These are phyloP conservation scores for Nannochloropsis granulata DNA, from an alignment of 108 stramenopile species.

Conservation along the genomic window DNA sequence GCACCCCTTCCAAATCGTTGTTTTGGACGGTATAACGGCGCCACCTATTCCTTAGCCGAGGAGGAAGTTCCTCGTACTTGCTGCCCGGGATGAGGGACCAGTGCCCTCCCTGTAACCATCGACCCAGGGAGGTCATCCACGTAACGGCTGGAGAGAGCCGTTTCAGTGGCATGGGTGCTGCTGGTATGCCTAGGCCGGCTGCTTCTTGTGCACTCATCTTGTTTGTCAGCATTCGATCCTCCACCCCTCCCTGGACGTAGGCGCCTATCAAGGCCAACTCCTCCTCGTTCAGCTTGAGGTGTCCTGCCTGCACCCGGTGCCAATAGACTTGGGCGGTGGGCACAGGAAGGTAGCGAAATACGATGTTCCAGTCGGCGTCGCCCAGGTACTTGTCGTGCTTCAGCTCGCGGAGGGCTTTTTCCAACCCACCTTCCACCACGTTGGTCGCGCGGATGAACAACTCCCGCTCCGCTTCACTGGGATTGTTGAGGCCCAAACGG, in stretches of 20 bases:
- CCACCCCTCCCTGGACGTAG: not conserved
- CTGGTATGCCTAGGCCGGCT: not conserved
- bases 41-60: not conserved
- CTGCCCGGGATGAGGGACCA: not conserved
- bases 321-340: slow-evolving; percentile 15
- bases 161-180: not conserved
- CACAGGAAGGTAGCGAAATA: slow-evolving; percentile 23
- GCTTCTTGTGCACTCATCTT: not conserved
- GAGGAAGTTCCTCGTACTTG: not conserved
- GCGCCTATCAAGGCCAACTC: not conserved
- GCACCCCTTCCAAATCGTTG: not conserved
- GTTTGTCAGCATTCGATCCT: not conserved
- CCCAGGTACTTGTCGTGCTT: slow-evolving; percentile 18
- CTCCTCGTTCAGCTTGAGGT: not conserved
- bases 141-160: not conserved
- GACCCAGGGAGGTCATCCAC: not conserved
- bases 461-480: not conserved
- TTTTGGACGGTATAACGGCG: not conserved
- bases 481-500: not conserved
- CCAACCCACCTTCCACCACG: not conserved
- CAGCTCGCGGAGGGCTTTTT: not conserved
- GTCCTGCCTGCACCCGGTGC: slow-evolving; percentile 10
- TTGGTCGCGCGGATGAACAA: not conserved
- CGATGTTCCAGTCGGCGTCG: slow-evolving; percentile 22
- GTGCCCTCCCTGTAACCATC: not conserved